A percentile compares a stretch with the other conserved stretches of the same genome.
phyloP scores from a whole-genome alignment of 1,284 basidiomycete genomes.

The Cutaneotrichosporon cavernicola region DNA sequence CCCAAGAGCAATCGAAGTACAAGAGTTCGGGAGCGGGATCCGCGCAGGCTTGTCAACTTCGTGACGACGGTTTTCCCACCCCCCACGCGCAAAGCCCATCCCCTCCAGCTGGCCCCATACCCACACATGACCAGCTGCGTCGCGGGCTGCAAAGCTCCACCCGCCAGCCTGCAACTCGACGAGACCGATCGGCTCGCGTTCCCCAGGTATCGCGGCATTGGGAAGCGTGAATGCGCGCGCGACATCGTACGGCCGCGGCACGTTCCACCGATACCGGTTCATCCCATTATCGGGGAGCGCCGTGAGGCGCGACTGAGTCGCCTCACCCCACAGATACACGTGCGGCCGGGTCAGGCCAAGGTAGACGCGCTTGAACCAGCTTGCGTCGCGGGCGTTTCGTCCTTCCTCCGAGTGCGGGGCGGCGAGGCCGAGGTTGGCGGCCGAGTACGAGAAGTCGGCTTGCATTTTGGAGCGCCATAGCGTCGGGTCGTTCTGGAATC shows the following conservation, averaged over 20 bases:
- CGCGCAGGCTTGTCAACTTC: slow-evolving; percentile 35
- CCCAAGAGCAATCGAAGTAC: slow-evolving; percentile 37
- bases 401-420: slow-evolving; percentile 6
- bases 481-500: slow-evolving; percentile 62
- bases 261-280: not conserved
- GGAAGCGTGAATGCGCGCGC: slow-evolving; percentile 10
- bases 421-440: slow-evolving; percentile 38
- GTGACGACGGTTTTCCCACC: slow-evolving; percentile 37
- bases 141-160: slow-evolving; percentile 60
- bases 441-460: slow-evolving; percentile 74
- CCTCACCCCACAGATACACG: slow-evolving; percentile 78
- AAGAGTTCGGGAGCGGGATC: slow-evolving; percentile 41
- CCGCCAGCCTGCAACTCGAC: slow-evolving; percentile 74
- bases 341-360: slow-evolving; percentile 62
- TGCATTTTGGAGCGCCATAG: slow-evolving; percentile 73
- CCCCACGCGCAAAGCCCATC: slow-evolving; percentile 65
- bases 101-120: slow-evolving; percentile 68
- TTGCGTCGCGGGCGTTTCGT: slow-evolving; percentile 13
- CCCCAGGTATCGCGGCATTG: not conserved
- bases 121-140: slow-evolving; percentile 68
- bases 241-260: slow-evolving; percentile 1
- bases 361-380: slow-evolving; percentile 77
- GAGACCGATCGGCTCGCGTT: slow-evolving; percentile 48
- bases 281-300: not conserved
- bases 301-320: slow-evolving; percentile 36